Percentiles rank a stretch among this genome's conserved stretches.
phyloP scores from a whole-genome alignment of 306 rosid species.

The Myrica gale region DNA sequence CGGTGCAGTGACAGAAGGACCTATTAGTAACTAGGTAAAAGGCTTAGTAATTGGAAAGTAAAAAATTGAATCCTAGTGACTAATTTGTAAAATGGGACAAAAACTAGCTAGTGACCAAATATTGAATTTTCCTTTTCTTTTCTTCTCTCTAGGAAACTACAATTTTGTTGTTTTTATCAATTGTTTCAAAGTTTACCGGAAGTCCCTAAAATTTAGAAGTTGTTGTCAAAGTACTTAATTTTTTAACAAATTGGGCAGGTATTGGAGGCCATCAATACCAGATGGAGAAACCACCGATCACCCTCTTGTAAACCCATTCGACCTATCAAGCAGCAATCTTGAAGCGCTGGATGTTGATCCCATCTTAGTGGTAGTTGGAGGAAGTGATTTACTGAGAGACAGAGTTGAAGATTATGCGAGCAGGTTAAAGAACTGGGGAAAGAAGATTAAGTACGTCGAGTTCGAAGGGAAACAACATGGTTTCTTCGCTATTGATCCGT shows the following conservation, averaged over 20 bases:
- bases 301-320: constrained; percentile 80
- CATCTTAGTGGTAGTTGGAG: constrained; percentile 61
- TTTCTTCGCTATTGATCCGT: constrained; percentile 71
- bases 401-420: constrained; percentile 56
- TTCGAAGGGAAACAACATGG: constrained; percentile 85
- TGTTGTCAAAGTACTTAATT: not conserved
- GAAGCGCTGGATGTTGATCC: constrained; percentile 56
- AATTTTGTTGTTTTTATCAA: no score
- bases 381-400: constrained; percentile 67
- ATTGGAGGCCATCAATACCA: constrained; percentile 83
- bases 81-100: no score
- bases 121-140: no score
- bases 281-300: constrained; percentile 58
- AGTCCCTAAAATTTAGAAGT: no score
- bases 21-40: no score
- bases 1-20: no score
- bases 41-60: no score
- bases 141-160: no score
- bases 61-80: no score
- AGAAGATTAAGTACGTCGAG: constrained; percentile 54
- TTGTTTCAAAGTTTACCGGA: no score
- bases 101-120: no score
- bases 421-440: constrained; percentile 61
- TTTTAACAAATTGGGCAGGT: constrained; percentile 36
- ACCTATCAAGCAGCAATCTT: constrained; percentile 47